These are phyloP conservation scores for Delonix regia DNA, from an alignment of 306 rosid genomes.

Conservation along the genomic window DNA sequence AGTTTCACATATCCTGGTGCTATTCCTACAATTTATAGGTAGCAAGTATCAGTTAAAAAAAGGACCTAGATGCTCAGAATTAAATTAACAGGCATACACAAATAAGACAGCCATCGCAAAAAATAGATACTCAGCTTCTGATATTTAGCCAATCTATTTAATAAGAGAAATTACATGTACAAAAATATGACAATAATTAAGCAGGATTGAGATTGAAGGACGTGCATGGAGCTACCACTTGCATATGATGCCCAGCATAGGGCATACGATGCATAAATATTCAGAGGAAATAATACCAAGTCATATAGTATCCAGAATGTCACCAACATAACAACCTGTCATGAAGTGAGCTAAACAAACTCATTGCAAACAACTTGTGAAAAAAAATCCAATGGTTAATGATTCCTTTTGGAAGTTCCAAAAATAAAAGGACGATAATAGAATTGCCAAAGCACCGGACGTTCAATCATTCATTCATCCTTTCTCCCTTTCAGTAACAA, in stretches of 20 bases:
- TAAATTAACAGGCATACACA: neutral
- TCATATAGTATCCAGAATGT: neutral
- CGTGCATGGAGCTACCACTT: neutral
- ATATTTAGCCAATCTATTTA: neutral
- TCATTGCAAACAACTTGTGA: neutral
- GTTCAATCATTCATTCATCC: neutral
- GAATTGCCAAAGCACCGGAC: neutral
- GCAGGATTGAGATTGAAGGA: constrained; percentile 3
- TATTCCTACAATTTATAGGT: constrained; percentile 26
- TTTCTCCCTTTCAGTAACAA: neutral
- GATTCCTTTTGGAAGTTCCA: neutral
- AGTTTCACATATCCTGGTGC: constrained; percentile 37
- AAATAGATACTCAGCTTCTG: neutral
- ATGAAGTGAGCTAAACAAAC: neutral
- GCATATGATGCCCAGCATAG: neutral
- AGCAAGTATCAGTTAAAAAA: neutral
- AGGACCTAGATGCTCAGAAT: neutral
- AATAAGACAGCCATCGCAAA: constrained; percentile 16
- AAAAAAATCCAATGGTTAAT: neutral
- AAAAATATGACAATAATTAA: neutral
- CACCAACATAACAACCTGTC: neutral
- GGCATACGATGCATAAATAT: neutral
- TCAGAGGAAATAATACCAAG: constrained; percentile 13
- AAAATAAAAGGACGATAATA: neutral
- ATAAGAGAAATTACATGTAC: neutral